Percentiles rank a stretch among this genome's conserved stretches.
Conservation (phyloP, 345 rosid genomes). For the Aquilaria yunnanensis region DNA sequence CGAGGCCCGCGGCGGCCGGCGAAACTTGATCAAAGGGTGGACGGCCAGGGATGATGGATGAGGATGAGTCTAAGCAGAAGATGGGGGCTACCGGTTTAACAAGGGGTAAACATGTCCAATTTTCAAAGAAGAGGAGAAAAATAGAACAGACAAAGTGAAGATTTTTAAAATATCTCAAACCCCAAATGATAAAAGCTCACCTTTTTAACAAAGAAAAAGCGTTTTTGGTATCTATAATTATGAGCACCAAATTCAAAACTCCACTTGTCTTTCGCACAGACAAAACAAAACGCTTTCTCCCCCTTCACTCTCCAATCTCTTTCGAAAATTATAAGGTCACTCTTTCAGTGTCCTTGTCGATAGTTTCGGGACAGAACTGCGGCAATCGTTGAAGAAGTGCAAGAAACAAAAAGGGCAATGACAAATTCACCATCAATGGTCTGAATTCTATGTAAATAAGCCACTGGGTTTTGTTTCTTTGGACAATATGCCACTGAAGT, state of each 20-base stretch:
- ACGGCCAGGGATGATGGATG: too few species aligned
- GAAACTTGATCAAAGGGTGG: too few species aligned
- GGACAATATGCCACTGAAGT: too few species aligned
- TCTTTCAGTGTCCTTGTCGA: slow-evolving; percentile 8
- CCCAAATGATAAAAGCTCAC: slow-evolving; percentile 14
- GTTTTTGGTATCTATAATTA: background rate
- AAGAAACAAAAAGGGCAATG: slow-evolving; percentile 5
- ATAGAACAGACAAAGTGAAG: background rate
- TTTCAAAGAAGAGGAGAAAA: slow-evolving; percentile 9
- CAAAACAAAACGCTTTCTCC: slow-evolving; percentile 6
- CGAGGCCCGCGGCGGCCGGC: too few species aligned
- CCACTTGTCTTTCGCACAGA: slow-evolving; percentile 21
- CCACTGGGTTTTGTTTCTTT: too few species aligned
- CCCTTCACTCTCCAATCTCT: slow-evolving; percentile 8
- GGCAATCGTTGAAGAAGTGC: slow-evolving; percentile 1
- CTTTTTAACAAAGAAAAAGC: background rate
- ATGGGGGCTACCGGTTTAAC: slow-evolving; percentile 17
- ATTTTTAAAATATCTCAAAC: slow-evolving; percentile 7
- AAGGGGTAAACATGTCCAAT: slow-evolving; percentile 22
- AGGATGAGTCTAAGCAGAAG: slow-evolving; percentile 24
- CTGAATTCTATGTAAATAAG: too few species aligned
- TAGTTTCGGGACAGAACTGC: slow-evolving; percentile 3
- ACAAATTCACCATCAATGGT: too few species aligned
- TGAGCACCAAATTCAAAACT: background rate
- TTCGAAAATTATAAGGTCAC: slow-evolving; percentile 14